These are phyloP conservation scores for Gillenia trifoliata DNA, from an alignment of 306 rosid genomes.

Conservation along the genomic window DNA sequence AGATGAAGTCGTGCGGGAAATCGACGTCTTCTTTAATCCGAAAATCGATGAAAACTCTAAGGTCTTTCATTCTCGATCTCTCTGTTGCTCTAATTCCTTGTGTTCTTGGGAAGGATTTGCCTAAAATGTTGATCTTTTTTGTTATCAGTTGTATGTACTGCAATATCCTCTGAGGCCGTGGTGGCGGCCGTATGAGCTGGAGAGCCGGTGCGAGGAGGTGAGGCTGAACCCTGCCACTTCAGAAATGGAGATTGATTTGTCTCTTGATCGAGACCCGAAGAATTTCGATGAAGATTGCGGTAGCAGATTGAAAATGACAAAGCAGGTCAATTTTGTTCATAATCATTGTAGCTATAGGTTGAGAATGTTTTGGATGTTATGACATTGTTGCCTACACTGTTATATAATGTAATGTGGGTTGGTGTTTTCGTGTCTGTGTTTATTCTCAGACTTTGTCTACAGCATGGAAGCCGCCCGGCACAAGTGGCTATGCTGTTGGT, in stretches of 20 bases:
- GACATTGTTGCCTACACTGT: neutral
- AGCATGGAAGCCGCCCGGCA: constrained; percentile 56
- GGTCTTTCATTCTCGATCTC: constrained; percentile 25
- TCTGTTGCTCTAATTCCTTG: neutral
- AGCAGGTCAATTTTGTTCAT: constrained; percentile 46
- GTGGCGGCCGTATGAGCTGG: constrained; percentile 87
- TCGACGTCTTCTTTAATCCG: constrained; percentile 69
- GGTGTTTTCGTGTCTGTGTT: constrained; percentile 11
- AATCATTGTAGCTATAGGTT: neutral
- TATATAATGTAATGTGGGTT: neutral
- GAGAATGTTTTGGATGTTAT: neutral
- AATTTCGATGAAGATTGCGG: constrained; percentile 51
- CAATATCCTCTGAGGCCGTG: constrained; percentile 86
- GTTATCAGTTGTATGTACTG: constrained; percentile 50
- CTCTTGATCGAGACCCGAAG: constrained; percentile 47
- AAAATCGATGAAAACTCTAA: constrained; percentile 40
- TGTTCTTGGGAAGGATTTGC: neutral
- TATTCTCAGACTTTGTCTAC: constrained; percentile 64
- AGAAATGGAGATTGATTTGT: constrained; percentile 66
- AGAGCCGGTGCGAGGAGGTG: constrained; percentile 77
- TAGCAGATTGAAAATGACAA: constrained; percentile 34
- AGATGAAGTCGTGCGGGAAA: constrained; percentile 74
- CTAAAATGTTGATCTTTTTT: neutral
- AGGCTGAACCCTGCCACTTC: constrained; percentile 56
- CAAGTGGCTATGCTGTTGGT: constrained; percentile 66